phyloP scores from a whole-genome alignment of 495 filamentous ascomycete species.

The Daldinia grandis region DNA sequence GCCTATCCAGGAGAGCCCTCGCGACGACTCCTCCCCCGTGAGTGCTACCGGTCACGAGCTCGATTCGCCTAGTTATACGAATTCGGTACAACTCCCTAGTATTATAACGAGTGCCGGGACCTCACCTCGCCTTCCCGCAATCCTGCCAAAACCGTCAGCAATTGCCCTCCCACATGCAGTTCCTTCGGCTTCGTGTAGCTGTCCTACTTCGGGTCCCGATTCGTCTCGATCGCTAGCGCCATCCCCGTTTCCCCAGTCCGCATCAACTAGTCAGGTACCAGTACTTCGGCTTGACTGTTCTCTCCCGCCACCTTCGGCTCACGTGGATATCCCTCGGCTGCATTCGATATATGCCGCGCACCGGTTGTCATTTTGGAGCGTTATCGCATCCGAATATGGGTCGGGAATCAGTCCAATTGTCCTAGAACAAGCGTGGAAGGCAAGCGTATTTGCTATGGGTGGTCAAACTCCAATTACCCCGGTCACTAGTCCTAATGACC shows the following conservation, averaged over 20 bases:
- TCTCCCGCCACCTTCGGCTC: slow-evolving; percentile 48
- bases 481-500: slow-evolving; percentile 54
- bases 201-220: slow-evolving; percentile 49
- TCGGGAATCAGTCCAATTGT: slow-evolving; percentile 66
- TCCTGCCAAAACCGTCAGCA: slow-evolving; percentile 67
- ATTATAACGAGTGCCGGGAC: slow-evolving; percentile 52
- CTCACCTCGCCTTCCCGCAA: slow-evolving; percentile 61
- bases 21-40: slow-evolving; percentile 50
- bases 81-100: slow-evolving; percentile 55
- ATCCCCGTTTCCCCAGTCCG: slow-evolving; percentile 39
- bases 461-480: slow-evolving; percentile 57
- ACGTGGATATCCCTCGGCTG: slow-evolving; percentile 73
- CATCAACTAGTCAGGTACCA: slow-evolving; percentile 28
- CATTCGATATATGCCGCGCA: slow-evolving; percentile 73
- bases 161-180: slow-evolving; percentile 53
- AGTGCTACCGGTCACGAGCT: slow-evolving; percentile 50
- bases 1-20: slow-evolving; percentile 54
- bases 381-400: slow-evolving; percentile 75
- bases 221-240: slow-evolving; percentile 33
- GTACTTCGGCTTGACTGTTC: slow-evolving; percentile 63
- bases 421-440: slow-evolving; percentile 75
- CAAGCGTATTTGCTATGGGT: slow-evolving; percentile 44
- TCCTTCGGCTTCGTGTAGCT: slow-evolving; percentile 48
- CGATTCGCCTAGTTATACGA: slow-evolving; percentile 45
- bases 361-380: slow-evolving; percentile 74